A percentile compares a stretch with the other conserved stretches of the same genome.
Conservation (phyloP, 257 asterid species). For the Solanum ossicruentum region DNA sequence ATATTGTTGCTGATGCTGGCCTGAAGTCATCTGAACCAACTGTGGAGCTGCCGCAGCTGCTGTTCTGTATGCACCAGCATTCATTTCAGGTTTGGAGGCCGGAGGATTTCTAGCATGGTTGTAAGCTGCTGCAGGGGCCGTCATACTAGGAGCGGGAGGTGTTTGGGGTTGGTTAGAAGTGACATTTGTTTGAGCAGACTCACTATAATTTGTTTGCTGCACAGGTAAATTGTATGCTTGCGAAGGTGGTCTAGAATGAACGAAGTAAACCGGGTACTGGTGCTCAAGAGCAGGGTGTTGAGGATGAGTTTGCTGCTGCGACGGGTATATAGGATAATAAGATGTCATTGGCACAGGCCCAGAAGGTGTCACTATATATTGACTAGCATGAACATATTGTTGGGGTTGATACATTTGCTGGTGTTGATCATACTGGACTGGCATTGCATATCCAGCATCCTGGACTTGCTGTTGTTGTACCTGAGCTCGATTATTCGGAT, state of each 20-base stretch:
- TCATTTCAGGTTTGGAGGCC: constrained; percentile 52
- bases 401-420: constrained; percentile 67
- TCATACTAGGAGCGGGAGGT: constrained; percentile 23
- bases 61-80: constrained; percentile 46
- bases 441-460: constrained; percentile 41
- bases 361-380: constrained; percentile 38
- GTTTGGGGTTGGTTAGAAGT: constrained; percentile 49
- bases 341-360: constrained; percentile 47
- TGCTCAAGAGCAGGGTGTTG: constrained; percentile 40
- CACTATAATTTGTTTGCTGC: constrained; percentile 39
- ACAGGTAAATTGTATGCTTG: constrained; percentile 53
- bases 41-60: constrained; percentile 30
- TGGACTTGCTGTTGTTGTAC: constrained; percentile 50
- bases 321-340: constrained; percentile 56
- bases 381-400: constrained; percentile 61
- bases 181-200: constrained; percentile 28
- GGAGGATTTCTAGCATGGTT: constrained; percentile 32
- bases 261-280: constrained; percentile 56
- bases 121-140: constrained; percentile 29
- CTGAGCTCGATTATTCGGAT: constrained; percentile 39
- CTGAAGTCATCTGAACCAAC: constrained; percentile 42
- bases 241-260: constrained; percentile 49
- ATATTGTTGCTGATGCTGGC: constrained; percentile 46
- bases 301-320: constrained; percentile 57
- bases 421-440: constrained; percentile 55